Percentiles rank a stretch among this genome's conserved stretches.
These are phyloP conservation scores for Rhizophlyctis rosea DNA, from an alignment of 192 early-diverging fungal genomes.

Conservation along the genomic window DNA sequence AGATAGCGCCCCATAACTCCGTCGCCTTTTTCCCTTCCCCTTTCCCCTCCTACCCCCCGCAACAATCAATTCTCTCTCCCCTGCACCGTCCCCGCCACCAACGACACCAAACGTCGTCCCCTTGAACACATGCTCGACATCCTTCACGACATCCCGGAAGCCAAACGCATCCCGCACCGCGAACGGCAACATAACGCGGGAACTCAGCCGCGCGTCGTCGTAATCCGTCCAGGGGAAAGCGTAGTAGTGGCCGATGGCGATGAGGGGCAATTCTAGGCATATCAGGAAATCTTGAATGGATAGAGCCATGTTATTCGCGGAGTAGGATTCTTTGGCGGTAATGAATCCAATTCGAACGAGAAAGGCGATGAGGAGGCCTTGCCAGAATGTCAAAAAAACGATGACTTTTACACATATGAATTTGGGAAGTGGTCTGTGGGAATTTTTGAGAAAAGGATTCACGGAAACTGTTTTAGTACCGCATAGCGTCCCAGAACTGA, in stretches of 20 bases:
- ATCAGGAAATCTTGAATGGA: constrained; percentile 89
- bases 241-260: constrained; percentile 76
- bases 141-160: constrained; percentile 77
- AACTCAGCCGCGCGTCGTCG: constrained; percentile 61
- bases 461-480: background rate
- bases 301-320: constrained; percentile 68
- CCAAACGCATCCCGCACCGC: constrained; percentile 82
- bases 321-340: constrained; percentile 54
- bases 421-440: constrained; percentile 80
- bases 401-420: constrained; percentile 92
- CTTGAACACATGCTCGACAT: constrained; percentile 71
- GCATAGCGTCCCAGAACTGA: background rate
- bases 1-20: background rate
- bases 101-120: constrained; percentile 62
- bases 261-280: constrained; percentile 84
- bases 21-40: background rate
- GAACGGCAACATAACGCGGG: constrained; percentile 71
- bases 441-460: background rate
- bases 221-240: constrained; percentile 77
- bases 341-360: constrained; percentile 74
- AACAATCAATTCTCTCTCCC: background rate
- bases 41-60: background rate
- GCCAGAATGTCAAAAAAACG: constrained; percentile 95
- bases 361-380: constrained; percentile 77
- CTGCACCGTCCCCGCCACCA: background rate